Conservation (phyloP, 257 asterid genomes). For the Solanum chmielewskii region DNA sequence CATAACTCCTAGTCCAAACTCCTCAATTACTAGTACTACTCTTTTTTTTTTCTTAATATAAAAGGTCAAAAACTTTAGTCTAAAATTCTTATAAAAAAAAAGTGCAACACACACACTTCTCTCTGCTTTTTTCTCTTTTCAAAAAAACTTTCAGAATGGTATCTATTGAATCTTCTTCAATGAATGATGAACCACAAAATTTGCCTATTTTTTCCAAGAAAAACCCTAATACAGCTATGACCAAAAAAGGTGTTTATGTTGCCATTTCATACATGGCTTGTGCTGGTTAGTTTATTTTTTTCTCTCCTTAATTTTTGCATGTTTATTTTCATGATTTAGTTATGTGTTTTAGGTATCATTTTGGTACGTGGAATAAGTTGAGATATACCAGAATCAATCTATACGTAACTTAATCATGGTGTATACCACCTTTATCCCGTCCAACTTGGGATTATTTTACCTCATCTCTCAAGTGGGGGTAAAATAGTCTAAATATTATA, state of each 20-base stretch:
- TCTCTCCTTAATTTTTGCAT: not conserved
- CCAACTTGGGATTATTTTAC: too few relatives aligned
- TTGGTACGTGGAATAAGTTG: not conserved
- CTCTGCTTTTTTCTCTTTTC: not conserved
- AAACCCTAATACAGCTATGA: not conserved
- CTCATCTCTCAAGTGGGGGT: not conserved
- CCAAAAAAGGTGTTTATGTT: slow-evolving; percentile 11
- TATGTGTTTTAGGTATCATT: not conserved
- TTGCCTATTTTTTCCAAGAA: not conserved
- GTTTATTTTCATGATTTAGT: not conserved
- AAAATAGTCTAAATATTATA: not conserved
- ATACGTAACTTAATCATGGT: too few relatives aligned
- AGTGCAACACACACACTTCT: not conserved
- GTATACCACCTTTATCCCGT: too few relatives aligned
- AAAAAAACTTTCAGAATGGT: not conserved
- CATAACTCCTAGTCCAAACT: not conserved
- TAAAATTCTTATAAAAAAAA: not conserved
- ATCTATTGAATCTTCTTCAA: slow-evolving; percentile 1
- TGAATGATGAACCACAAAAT: not conserved
- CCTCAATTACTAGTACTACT: not conserved
- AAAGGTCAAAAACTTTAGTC: not conserved
- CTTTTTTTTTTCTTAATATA: not conserved
- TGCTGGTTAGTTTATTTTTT: slow-evolving; percentile 5
- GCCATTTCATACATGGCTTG: slow-evolving; percentile 18
- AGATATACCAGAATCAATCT: not conserved